Evolutionary conservation across 805 yeast genomes (phyloP).

Genomic region (Starmerella stigmatis): DNA sequence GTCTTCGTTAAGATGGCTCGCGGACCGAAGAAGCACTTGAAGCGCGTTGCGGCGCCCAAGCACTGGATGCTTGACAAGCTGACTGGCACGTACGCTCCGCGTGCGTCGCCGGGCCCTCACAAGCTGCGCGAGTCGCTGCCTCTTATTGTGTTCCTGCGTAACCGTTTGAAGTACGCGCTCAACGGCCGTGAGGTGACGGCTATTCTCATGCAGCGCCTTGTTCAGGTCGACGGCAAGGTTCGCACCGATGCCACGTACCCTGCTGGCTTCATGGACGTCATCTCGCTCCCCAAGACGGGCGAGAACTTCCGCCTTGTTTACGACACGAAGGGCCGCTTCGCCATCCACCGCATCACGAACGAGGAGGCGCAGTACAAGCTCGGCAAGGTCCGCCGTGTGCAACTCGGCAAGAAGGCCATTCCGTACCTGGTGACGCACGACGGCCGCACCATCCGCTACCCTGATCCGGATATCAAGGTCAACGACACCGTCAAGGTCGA

Average conservation of each 20-base stretch:
- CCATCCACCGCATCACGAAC: conserved; percentile 98
- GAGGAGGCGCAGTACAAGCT: conserved; percentile 98
- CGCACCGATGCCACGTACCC: conserved; percentile 99
- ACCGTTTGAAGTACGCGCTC: conserved; percentile 97
- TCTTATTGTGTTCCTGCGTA: conserved; percentile 90
- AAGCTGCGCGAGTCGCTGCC: conserved; percentile 97
- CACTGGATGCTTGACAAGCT: conserved; percentile 99
- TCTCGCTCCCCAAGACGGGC: conserved; percentile 93
- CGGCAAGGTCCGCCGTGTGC: conserved; percentile 96
- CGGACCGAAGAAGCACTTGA: conserved; percentile 78
- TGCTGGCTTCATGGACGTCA: conserved; percentile 99
- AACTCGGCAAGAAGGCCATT: conserved; percentile 95
- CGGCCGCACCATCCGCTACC: conserved; percentile 99
- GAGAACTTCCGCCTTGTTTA: conserved; percentile 98
- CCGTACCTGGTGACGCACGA: conserved; percentile 99
- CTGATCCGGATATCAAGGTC: conserved; percentile 93
- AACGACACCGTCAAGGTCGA: conserved; percentile 98
- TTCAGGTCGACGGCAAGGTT: conserved; percentile 97
- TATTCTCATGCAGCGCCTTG: conserved; percentile 95
- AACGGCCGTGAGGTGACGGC: conserved; percentile 99
- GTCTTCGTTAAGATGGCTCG: conserved; percentile 38
- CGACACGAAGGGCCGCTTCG: conserved; percentile 98
- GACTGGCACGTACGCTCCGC: conserved; percentile 98
- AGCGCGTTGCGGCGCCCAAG: conserved; percentile 99
- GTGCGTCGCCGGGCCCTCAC: conserved; percentile 99